phyloP scores from a whole-genome alignment of 257 asterid genomes.

The Primulina huaijiensis region DNA sequence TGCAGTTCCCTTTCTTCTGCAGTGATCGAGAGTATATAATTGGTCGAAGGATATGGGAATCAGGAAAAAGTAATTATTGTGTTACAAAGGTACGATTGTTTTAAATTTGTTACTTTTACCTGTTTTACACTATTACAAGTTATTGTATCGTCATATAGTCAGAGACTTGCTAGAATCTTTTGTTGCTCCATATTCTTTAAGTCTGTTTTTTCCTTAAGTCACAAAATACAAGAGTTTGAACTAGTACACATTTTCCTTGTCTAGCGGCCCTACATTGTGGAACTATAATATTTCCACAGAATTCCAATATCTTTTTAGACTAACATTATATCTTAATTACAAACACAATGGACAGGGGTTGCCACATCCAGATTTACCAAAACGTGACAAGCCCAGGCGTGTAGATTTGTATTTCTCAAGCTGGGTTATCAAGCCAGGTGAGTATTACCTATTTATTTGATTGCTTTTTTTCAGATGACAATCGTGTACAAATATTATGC shows the following conservation, averaged over 20 bases:
- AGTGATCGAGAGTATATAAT: conserved; percentile 69
- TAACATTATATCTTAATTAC: conserved; percentile 10
- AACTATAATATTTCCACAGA: background rate
- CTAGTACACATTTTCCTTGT: background rate
- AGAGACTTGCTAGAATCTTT: background rate
- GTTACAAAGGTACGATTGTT: conserved; percentile 45
- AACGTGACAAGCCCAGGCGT: conserved; percentile 85
- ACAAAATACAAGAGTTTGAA: background rate
- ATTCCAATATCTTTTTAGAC: background rate
- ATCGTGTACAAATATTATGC: background rate
- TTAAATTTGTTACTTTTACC: background rate
- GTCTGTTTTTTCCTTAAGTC: background rate
- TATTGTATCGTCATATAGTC: background rate
- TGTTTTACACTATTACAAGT: background rate
- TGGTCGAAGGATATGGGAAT: conserved; percentile 65
- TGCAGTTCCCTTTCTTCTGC: conserved; percentile 92
- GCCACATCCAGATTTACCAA: conserved; percentile 63
- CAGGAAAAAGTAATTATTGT: conserved; percentile 49
- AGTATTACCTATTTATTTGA: background rate
- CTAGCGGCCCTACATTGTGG: background rate
- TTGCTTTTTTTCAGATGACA: background rate
- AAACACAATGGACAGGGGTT: conserved; percentile 56
- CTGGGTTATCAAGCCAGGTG: conserved; percentile 79
- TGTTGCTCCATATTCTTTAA: background rate
- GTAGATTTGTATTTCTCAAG: conserved; percentile 90